These are phyloP conservation scores for Pugionium cornutum DNA, from an alignment of 345 rosid species.

Conservation along the genomic window DNA sequence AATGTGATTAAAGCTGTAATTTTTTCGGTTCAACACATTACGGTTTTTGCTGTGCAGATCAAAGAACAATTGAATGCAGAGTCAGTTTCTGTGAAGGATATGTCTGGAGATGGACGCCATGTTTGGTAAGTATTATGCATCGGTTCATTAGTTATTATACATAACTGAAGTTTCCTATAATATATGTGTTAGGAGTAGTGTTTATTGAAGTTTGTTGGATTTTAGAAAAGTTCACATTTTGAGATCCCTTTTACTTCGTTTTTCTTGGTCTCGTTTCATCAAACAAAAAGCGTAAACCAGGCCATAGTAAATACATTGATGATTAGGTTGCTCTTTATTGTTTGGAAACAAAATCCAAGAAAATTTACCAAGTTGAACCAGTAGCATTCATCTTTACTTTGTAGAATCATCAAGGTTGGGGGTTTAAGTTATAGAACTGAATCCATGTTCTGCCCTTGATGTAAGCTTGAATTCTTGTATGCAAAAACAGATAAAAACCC, in stretches of 20 bases:
- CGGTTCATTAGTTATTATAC: not conserved
- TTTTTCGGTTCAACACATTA: constrained; percentile 3
- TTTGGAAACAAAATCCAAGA: no score
- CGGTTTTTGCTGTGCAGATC: constrained; percentile 49
- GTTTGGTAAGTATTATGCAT: constrained; percentile 55
- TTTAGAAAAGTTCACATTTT: not conserved
- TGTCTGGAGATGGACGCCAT: constrained; percentile 96
- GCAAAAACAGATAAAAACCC: no score
- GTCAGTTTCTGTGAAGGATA: constrained; percentile 75
- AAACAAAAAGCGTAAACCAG: not conserved
- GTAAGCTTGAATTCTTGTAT: constrained; percentile 7
- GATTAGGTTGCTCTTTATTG: no score
- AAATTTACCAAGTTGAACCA: not conserved
- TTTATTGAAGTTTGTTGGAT: not conserved
- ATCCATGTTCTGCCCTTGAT: not conserved
- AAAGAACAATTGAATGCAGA: constrained; percentile 79
- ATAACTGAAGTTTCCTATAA: not conserved
- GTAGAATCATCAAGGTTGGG: constrained; percentile 2
- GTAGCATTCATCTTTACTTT: constrained; percentile 4
- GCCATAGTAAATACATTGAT: no score
- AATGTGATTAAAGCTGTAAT: not conserved
- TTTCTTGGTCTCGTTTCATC: not conserved
- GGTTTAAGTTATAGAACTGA: not conserved
- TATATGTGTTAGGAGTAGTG: not conserved
- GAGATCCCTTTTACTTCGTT: not conserved